phyloP scores from a whole-genome alignment of 176 grass and related monocot genomes.

The Tuctoria greenei region DNA sequence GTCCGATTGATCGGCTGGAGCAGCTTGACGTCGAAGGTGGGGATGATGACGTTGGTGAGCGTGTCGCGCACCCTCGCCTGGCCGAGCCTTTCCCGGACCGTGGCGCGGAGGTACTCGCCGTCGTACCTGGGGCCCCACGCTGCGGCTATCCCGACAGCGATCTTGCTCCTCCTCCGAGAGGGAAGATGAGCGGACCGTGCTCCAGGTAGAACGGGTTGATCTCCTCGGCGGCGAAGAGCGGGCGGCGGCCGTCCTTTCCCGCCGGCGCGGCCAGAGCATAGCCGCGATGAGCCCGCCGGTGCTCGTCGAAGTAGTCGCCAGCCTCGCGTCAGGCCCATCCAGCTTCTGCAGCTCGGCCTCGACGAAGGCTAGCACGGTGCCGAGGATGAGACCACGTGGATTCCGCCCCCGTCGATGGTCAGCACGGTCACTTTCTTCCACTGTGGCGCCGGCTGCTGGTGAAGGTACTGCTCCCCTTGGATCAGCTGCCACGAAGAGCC shows the following conservation, averaged over 20 bases:
- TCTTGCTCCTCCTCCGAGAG: constrained; percentile 4
- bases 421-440: not conserved
- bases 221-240: constrained; percentile 38
- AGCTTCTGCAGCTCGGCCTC: not conserved
- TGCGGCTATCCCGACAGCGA: not conserved
- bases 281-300: constrained; percentile 40
- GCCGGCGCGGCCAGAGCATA: constrained; percentile 42
- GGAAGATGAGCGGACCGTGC: constrained; percentile 44
- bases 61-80: constrained; percentile 53
- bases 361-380: not conserved
- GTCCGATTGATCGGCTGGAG: constrained; percentile 56
- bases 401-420: not conserved
- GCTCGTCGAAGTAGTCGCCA: constrained; percentile 50
- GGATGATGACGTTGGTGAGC: constrained; percentile 56
- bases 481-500: not conserved
- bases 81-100: constrained; percentile 38
- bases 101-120: constrained; percentile 43
- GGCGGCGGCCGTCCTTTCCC: not conserved
- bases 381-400: not conserved
- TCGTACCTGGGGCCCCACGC: constrained; percentile 34
- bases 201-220: constrained; percentile 50
- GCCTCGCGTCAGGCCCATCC: constrained; percentile 22
- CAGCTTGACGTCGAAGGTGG: constrained; percentile 51
- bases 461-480: not conserved
- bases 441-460: not conserved